Percentiles rank a stretch among this genome's conserved stretches.
Conservation (phyloP, 1,284 basidiomycete species). For the Apiotrichum veenhuisii region DNA sequence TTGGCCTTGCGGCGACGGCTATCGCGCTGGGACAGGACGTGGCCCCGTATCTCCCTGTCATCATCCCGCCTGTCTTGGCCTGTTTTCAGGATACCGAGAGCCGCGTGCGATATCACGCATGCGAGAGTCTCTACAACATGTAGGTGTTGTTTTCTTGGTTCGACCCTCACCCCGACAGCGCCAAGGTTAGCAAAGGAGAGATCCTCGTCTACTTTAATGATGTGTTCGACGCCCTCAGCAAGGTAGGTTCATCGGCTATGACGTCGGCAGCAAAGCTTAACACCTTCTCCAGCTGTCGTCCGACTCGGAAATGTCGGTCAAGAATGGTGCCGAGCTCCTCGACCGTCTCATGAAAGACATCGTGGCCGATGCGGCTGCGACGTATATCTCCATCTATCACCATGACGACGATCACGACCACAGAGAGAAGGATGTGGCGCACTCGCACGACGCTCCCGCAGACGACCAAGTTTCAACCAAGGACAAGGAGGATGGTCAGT, state of each 20-base stretch:
- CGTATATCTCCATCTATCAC: slow-evolving; percentile 85
- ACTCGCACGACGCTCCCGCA: not conserved
- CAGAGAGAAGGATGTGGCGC: slow-evolving; percentile 5
- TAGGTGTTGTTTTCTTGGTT: slow-evolving; percentile 17
- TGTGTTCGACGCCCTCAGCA: slow-evolving; percentile 94
- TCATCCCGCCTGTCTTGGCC: slow-evolving; percentile 82
- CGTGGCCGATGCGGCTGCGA: slow-evolving; percentile 91
- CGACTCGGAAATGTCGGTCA: slow-evolving; percentile 92
- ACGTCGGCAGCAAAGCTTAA: not conserved
- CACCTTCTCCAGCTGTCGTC: slow-evolving; percentile 74
- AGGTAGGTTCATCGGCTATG: slow-evolving; percentile 56
- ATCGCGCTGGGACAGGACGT: slow-evolving; percentile 93
- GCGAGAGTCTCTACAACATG: slow-evolving; percentile 97
- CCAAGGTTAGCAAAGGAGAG: slow-evolving; percentile 96
- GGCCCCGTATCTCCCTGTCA: slow-evolving; percentile 88
- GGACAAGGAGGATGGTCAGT: not conserved
- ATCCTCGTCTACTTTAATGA: slow-evolving; percentile 97
- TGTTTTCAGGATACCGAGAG: slow-evolving; percentile 95
- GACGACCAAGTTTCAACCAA: slow-evolving; percentile 6
- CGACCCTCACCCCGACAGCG: slow-evolving; percentile 40
- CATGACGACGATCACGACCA: slow-evolving; percentile 33
- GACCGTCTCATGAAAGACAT: slow-evolving; percentile 97
- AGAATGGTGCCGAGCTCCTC: slow-evolving; percentile 97
- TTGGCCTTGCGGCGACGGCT: slow-evolving; percentile 91
- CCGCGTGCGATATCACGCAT: slow-evolving; percentile 76